Evolutionary conservation across 192 early-diverging fungal species (phyloP).

Genomic region (Chytriomyces sp.): DNA sequence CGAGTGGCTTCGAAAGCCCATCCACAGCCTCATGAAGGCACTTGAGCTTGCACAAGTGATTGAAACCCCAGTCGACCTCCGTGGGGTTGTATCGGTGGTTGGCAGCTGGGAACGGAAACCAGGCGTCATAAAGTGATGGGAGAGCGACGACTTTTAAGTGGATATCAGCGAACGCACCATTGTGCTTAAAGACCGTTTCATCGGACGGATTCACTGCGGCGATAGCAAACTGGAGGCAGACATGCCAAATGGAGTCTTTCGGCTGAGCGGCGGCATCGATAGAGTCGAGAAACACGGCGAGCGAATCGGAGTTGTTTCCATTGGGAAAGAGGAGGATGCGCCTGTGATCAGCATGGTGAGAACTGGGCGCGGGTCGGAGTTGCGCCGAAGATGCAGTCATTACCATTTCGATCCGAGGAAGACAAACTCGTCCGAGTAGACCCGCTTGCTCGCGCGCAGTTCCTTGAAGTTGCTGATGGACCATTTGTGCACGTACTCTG

Average conservation of each 20-base stretch:
- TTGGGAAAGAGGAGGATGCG: slow-evolving; percentile 84
- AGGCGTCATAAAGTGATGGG: neutral
- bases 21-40: slow-evolving; percentile 43
- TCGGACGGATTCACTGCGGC: slow-evolving; percentile 74
- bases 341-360: slow-evolving; percentile 54
- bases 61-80: slow-evolving; percentile 97
- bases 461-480: slow-evolving; percentile 34
- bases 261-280: slow-evolving; percentile 61
- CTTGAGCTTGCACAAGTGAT: slow-evolving; percentile 65
- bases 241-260: slow-evolving; percentile 68
- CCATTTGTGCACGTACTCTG: slow-evolving; percentile 37
- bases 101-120: slow-evolving; percentile 52
- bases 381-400: no score
- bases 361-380: neutral
- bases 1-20: slow-evolving; percentile 52
- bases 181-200: slow-evolving; percentile 62
- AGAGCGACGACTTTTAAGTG: neutral
- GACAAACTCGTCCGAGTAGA: slow-evolving; percentile 43
- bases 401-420: slow-evolving; percentile 45
- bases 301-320: slow-evolving; percentile 77
- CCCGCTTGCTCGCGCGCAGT: slow-evolving; percentile 22
- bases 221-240: slow-evolving; percentile 81
- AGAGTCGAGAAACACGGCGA: slow-evolving; percentile 88
- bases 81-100: slow-evolving; percentile 81
- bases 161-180: no score